Base-by-base conservation (phyloP, 108 stramenopile species). In the Parietichytrium sp. region DNA sequence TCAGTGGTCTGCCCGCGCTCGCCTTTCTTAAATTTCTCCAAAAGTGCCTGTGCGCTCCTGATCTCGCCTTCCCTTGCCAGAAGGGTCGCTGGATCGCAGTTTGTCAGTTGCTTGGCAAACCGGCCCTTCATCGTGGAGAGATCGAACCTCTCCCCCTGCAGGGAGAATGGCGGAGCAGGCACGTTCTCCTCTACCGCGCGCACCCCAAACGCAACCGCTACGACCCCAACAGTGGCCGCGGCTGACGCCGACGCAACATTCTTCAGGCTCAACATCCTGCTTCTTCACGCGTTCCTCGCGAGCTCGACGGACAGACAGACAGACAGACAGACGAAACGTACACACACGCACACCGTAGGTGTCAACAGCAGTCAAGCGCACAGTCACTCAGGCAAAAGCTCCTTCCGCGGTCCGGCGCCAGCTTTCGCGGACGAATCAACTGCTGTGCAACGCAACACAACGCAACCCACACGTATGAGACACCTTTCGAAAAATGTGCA, bases 1-100 rank as follows among this genome's bases (percentile, higher is more conserved):
- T 89, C 86, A 4, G 86, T 85, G 16, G 72, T 52, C 18, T 77
- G 52, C 53, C 23, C 49, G 20, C 84, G 84, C 38, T 78, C 83
- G n/a, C 87, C 87, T 30, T 29, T 29, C 3, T 50, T 30, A 18
- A 85, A 82, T 20, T 48, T 80, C 42, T 80, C 83, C 30, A 89
- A 54, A 36, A 89, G 72, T 3, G 16, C 36, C 82, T 88, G 82
- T 36, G 88, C 86, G 3, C 16, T n/a, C 33, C 77, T 55, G 6
- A 87, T 29, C 47, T 89, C 86, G 10, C 30, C 55, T 13, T 85
- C 78, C n/a, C 83, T 29, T 48, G 84, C 54, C 55, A 72, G 6
- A 7, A 72, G 61, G 15, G 25, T 16, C 38, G 61, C n/a, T n/a
- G 61, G 61, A 42, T 72, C 61, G 61, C 61, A 72, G 61, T 72